phyloP scores from a whole-genome alignment of 2,329 filamentous ascomycete genomes.

The Madurella mycetomatis region DNA sequence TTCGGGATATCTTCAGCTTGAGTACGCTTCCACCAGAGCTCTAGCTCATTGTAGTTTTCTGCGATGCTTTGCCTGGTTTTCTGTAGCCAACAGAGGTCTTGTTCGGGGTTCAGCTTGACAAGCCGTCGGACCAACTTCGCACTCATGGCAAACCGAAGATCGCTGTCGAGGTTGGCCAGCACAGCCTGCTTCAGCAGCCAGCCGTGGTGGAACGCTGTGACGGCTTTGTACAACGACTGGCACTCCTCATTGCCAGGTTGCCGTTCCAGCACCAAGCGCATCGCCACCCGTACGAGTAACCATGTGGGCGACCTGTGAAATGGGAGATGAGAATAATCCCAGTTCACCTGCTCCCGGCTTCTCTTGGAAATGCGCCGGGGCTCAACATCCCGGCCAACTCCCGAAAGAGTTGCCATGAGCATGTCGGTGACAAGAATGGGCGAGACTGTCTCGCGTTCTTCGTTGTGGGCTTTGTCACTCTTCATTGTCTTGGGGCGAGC shows the following conservation, averaged over 20 bases:
- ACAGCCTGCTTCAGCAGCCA: conserved; percentile 7
- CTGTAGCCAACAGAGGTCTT: conserved; percentile 3
- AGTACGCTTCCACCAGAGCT: conserved; percentile 5
- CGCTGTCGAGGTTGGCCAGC: neutral
- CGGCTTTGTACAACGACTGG: conserved; percentile 15
- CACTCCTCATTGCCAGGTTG: neutral
- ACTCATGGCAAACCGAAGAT: conserved; percentile 14
- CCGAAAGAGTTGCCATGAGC: conserved; percentile 11
- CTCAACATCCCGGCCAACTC: conserved; percentile 11
- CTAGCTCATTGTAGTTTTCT: neutral
- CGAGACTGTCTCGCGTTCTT: conserved; percentile 18
- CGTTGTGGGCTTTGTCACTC: neutral
- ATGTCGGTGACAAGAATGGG: conserved; percentile 16
- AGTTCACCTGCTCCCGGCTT: conserved; percentile 22
- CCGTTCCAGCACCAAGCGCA: conserved; percentile 19
- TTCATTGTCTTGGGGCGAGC: conserved; percentile 15
- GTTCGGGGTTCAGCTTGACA: conserved; percentile 12
- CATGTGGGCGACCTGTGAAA: conserved; percentile 21
- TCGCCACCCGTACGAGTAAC: conserved; percentile 21
- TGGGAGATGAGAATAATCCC: neutral
- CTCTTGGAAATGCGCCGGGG: conserved; percentile 15
- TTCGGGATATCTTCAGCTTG: neutral
- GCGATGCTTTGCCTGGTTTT: neutral
- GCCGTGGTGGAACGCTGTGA: conserved; percentile 17
- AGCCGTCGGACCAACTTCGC: conserved; percentile 20